A percentile compares a stretch with the other conserved stretches of the same genome.
Evolutionary conservation across 208 protist species (phyloP).

Genomic region (Tritrichomonas musculus): DNA sequence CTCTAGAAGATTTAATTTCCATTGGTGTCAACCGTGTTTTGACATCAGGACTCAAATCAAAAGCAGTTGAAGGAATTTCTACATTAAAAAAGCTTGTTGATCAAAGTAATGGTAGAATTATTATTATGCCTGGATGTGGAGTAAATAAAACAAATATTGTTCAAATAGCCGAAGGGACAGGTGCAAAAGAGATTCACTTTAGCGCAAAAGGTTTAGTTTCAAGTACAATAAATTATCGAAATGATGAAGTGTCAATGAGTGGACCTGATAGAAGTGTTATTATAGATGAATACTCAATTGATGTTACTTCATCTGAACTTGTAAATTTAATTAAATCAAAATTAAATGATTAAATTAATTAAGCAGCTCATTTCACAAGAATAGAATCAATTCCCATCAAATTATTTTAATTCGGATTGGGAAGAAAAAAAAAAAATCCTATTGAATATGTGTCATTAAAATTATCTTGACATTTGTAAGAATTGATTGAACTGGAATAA

Average conservation of each 20-base stretch:
- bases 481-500: no score
- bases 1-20: neutral
- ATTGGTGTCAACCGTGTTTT: neutral
- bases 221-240: neutral
- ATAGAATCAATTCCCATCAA: no score
- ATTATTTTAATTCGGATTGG: no score
- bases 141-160: neutral
- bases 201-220: neutral
- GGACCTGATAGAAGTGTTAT: no score
- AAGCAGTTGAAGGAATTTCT: neutral
- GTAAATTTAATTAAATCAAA: no score
- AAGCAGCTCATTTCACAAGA: no score
- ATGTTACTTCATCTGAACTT: no score
- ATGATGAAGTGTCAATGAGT: neutral
- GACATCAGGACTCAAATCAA: neutral
- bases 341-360: no score
- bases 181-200: neutral
- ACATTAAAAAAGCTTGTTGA: neutral
- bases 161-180: neutral
- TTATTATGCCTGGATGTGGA: neutral
- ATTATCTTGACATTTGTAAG: no score
- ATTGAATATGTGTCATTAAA: no score
- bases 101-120: neutral
- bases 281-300: no score
- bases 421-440: no score